phyloP scores from a whole-genome alignment of 148 eudicot genomes.

The Amaranthus cruentus region DNA sequence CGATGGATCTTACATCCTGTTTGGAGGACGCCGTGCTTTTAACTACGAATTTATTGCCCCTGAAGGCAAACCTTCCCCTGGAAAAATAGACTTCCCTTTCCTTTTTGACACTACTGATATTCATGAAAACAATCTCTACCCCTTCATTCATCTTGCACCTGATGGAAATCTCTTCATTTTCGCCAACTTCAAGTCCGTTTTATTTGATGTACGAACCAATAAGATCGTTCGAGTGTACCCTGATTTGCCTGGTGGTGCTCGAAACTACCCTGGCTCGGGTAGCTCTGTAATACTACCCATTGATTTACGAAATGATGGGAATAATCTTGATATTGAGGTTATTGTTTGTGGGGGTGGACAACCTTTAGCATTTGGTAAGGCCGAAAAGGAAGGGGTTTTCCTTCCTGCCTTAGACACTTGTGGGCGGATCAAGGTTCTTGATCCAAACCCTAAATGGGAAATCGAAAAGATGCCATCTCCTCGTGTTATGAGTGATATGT shows the following conservation, averaged over 20 bases:
- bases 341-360: conserved; percentile 65
- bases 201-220: conserved; percentile 40
- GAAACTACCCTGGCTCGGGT: conserved; percentile 87
- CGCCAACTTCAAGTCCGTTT: conserved; percentile 53
- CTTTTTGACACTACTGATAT: conserved; percentile 44
- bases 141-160: conserved; percentile 64
- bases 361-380: conserved; percentile 24
- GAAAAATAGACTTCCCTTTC: conserved; percentile 38
- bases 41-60: conserved; percentile 56
- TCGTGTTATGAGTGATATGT: conserved; percentile 77
- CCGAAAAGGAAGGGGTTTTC: conserved; percentile 24
- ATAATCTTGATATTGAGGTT: conserved; percentile 34
- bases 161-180: conserved; percentile 73
- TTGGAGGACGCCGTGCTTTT: conserved; percentile 66
- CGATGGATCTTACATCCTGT: conserved; percentile 42
- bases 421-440: conserved; percentile 37
- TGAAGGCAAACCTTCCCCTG: conserved; percentile 20
- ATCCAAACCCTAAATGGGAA: conserved; percentile 44
- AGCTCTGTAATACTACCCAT: conserved; percentile 60
- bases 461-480: conserved; percentile 66
- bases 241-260: conserved; percentile 55
- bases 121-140: conserved; percentile 79
- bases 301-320: conserved; percentile 18
- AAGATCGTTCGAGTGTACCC: conserved; percentile 43
- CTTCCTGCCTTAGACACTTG: conserved; percentile 53